A percentile compares a stretch with the other conserved stretches of the same genome.
Conservation (phyloP, 2,329 filamentous ascomycete genomes). For the Talaromyces rugulosus region DNA sequence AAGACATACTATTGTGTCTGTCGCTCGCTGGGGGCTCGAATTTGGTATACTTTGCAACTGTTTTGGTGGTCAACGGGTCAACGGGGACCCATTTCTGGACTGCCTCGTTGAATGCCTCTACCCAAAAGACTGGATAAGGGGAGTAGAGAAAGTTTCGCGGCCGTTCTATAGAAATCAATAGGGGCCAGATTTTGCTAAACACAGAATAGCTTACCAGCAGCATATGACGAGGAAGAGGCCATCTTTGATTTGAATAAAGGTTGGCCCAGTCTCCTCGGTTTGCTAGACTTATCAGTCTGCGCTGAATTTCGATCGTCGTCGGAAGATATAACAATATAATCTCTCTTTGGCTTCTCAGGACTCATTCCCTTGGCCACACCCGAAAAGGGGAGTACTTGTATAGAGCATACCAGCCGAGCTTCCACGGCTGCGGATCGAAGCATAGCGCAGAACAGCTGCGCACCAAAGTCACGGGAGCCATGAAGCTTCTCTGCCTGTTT, state of each 20-base stretch:
- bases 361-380: conserved; percentile 42
- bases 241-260: conserved; percentile 27
- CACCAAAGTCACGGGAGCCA: conserved; percentile 84
- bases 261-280: conserved; percentile 30
- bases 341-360: conserved; percentile 35
- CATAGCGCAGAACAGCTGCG: conserved; percentile 85
- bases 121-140: conserved; percentile 82
- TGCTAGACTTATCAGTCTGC: conserved; percentile 15
- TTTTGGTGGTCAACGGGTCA: conserved; percentile 77
- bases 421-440: conserved; percentile 79
- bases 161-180: conserved; percentile 13
- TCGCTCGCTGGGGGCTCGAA: conserved; percentile 82
- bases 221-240: conserved; percentile 13
- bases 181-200: background rate
- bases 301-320: conserved; percentile 25
- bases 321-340: conserved; percentile 35
- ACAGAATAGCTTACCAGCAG: conserved; percentile 18
- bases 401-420: conserved; percentile 78
- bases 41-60: conserved; percentile 68
- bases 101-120: conserved; percentile 81
- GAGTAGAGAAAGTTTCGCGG: conserved; percentile 40
- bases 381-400: conserved; percentile 74
- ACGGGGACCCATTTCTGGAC: conserved; percentile 89
- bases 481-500: conserved; percentile 63
- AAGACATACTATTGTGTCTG: conserved; percentile 69